Base-by-base conservation (phyloP, 257 asterid species). In the Perilla frutescens region DNA sequence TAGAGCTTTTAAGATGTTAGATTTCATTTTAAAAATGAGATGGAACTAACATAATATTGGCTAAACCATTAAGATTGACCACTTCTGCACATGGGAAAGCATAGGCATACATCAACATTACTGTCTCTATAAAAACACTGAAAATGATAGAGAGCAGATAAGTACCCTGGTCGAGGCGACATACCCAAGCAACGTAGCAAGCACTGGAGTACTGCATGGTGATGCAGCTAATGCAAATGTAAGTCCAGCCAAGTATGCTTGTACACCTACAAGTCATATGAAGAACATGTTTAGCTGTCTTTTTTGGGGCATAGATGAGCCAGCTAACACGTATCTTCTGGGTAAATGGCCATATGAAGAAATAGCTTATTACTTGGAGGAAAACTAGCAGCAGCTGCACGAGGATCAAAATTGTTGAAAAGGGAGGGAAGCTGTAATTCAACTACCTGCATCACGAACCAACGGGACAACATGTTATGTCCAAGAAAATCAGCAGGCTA, bases 211-310 rank as follows among this genome's bases (percentile, higher is more conserved):
- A 57, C 79, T 93, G 86, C 97, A 93, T 45, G 97, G 98, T 6
- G 97, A 93, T 75, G 98, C 98, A 75, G 98, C 98, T 79, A 93
- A 84, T 78, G 98, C 98, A 86, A 93, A 93, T 68, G 97, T 89
- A 58, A 93, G 96, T 47, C 98, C 97, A 11, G 96, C 98, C 87
- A 93, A 83, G 81, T 93, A 93, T 45, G 96, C 96, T 83, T 93
- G 98, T 40, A 90, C 96, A 76, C 97, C 97, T 93, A 62, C 49
- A 48, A 68, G 15, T 60, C 47, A 79, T 13, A 48, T 45, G 40
- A 51, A 68, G 6, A 57, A 55, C 8, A 62, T 26, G 15, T 40
- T 66, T 67, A 3, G 10, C 5, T 13, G 2, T 50, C 6, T 13
- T 14, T n/a, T n/a, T n/a, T 9, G 29, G 47, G 12, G 54, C 55